Evolutionary conservation across 768 basidiomycete genomes (phyloP).

Genomic region (Russula virescens): DNA sequence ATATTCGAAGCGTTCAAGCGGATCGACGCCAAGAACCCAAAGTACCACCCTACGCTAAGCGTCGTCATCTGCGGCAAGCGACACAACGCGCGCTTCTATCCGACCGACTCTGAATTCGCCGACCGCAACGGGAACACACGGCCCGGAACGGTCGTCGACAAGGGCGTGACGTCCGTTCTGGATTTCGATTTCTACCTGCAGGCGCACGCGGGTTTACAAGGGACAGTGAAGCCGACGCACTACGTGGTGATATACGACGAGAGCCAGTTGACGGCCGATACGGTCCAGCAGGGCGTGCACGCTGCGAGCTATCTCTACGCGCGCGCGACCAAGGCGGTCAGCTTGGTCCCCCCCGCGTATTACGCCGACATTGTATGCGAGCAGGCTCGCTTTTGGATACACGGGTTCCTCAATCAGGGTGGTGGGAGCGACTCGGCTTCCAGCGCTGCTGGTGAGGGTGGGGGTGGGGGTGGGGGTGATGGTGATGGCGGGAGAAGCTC

Average conservation of each 20-base stretch:
- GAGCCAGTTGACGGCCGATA: slow-evolving; percentile 58
- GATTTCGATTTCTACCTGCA: slow-evolving; percentile 37
- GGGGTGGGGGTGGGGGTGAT: slow-evolving; percentile 34
- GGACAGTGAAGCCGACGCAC: slow-evolving; percentile 66
- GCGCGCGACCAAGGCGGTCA: slow-evolving; percentile 79
- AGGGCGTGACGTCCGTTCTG: slow-evolving; percentile 55
- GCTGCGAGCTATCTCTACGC: slow-evolving; percentile 69
- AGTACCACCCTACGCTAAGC: slow-evolving; percentile 58
- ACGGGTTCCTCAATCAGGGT: slow-evolving; percentile 52
- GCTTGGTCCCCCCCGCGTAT: slow-evolving; percentile 72
- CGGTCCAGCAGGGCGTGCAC: slow-evolving; percentile 68
- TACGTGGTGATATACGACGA: slow-evolving; percentile 81
- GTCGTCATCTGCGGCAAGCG: slow-evolving; percentile 78
- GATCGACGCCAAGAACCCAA: slow-evolving; percentile 38
- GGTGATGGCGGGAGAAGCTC: slow-evolving; percentile 21
- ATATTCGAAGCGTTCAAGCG: slow-evolving; percentile 57
- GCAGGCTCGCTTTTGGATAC: slow-evolving; percentile 68
- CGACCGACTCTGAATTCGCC: slow-evolving; percentile 43
- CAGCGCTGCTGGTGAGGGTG: slow-evolving; percentile 20
- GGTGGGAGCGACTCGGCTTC: slow-evolving; percentile 31
- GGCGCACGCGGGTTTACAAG: slow-evolving; percentile 71
- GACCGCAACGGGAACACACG: slow-evolving; percentile 69
- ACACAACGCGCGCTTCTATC: slow-evolving; percentile 59
- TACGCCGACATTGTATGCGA: slow-evolving; percentile 83
- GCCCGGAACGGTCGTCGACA: slow-evolving; percentile 77